These are phyloP conservation scores for Athelia psychrophila DNA, from an alignment of 1,284 basidiomycete species.

Conservation along the genomic window DNA sequence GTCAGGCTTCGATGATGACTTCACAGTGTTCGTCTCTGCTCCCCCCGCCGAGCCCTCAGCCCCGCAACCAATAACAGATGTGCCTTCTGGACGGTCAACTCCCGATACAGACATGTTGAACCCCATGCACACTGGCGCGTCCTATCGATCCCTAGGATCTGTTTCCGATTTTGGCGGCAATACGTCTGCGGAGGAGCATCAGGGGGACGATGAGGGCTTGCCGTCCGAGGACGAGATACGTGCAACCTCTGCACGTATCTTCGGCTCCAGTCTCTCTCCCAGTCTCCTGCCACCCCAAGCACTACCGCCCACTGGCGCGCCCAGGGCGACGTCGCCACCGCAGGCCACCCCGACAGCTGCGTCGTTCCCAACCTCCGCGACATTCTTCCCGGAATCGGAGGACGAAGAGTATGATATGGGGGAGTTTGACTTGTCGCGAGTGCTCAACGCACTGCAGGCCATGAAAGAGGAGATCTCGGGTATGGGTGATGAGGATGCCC, in stretches of 20 bases:
- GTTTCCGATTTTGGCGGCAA: slow-evolving; percentile 42
- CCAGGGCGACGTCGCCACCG: slow-evolving; percentile 2
- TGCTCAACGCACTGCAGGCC: slow-evolving; percentile 60
- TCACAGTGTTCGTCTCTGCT: slow-evolving; percentile 67
- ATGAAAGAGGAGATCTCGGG: slow-evolving; percentile 73
- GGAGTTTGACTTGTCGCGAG: slow-evolving; percentile 60
- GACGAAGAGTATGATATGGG: slow-evolving; percentile 33
- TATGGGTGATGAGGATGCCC: slow-evolving; percentile 61
- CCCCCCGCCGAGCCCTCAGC: slow-evolving; percentile 23
- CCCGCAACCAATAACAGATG: background rate
- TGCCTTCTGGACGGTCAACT: slow-evolving; percentile 18
- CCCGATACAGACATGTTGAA: slow-evolving; percentile 16
- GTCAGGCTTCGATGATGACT: slow-evolving; percentile 72
- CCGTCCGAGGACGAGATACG: slow-evolving; percentile 51
- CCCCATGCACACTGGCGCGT: slow-evolving; percentile 31
- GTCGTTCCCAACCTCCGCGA: background rate
- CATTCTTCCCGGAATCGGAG: slow-evolving; percentile 4
- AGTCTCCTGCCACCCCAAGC: slow-evolving; percentile 4
- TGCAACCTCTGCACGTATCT: slow-evolving; percentile 52
- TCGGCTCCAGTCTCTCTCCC: slow-evolving; percentile 33
- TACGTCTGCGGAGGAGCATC: slow-evolving; percentile 12
- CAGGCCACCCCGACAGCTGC: background rate
- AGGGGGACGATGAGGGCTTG: slow-evolving; percentile 39
- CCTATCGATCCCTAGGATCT: slow-evolving; percentile 48
- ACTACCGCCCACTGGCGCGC: slow-evolving; percentile 2